Evolutionary conservation across 2,329 filamentous ascomycete genomes (phyloP).

Genomic region (Ceratocystis harringtonii): DNA sequence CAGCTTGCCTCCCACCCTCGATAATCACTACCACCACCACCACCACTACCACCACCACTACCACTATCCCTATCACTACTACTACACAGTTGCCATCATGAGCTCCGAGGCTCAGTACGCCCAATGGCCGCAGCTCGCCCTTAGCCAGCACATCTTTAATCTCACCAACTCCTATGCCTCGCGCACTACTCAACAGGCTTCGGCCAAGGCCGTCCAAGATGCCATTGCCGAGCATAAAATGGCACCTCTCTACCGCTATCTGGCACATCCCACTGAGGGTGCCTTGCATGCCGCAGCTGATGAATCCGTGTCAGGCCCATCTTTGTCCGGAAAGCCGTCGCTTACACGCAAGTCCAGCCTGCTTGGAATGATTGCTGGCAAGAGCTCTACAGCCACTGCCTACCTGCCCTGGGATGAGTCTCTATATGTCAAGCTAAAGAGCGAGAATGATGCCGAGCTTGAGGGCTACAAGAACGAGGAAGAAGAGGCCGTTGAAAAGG

Average conservation of each 20-base stretch:
- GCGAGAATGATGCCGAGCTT: slow-evolving; percentile 64
- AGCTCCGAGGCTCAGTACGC: slow-evolving; percentile 72
- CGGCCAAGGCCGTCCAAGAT: slow-evolving; percentile 62
- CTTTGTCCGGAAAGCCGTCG: slow-evolving; percentile 32
- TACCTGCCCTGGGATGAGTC: slow-evolving; percentile 82
- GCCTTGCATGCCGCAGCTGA: slow-evolving; percentile 60
- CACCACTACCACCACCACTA: not conserved
- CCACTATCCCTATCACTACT: not conserved
- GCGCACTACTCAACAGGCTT: slow-evolving; percentile 49
- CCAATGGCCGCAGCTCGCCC: slow-evolving; percentile 66
- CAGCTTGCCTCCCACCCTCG: not conserved
- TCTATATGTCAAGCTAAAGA: slow-evolving; percentile 62
- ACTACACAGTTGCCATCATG: slow-evolving; percentile 35
- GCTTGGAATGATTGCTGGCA: slow-evolving; percentile 61
- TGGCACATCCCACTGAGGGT: slow-evolving; percentile 68
- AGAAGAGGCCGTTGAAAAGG: slow-evolving; percentile 89
- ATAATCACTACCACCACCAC: not conserved
- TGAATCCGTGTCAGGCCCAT: slow-evolving; percentile 8
- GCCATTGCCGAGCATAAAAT: slow-evolving; percentile 73
- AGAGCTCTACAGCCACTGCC: slow-evolving; percentile 46
- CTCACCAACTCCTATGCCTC: slow-evolving; percentile 66
- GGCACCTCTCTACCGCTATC: slow-evolving; percentile 72
- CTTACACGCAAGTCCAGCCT: slow-evolving; percentile 53
- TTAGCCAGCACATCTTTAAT: slow-evolving; percentile 75
- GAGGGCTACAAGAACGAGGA: slow-evolving; percentile 69